Base-by-base conservation (phyloP, 1,139 yeast species). In the Candida labiduridarum region DNA sequence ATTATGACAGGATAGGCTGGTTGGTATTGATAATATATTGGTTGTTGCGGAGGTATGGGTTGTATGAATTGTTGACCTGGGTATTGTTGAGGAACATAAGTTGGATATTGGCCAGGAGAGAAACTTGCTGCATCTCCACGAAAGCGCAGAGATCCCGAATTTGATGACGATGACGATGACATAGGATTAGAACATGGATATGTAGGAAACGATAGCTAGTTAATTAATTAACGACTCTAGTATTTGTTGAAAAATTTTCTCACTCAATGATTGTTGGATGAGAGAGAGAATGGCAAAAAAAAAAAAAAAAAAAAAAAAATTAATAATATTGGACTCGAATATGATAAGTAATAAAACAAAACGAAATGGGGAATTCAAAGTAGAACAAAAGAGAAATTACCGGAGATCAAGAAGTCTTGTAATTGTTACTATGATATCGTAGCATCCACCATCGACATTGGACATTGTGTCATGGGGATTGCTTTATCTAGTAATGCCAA, bases 391-490 rank as follows among this genome's bases (percentile, higher is more conserved):
- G 7, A 22, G 4, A 22, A 22, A 22, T 22, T 22, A 4, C 7
- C 4, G 25, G 25, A 87, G 97, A 88, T 91, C 97, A 91, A 74
- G 89, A 81, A 90, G 92, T 91, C 84, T 78, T 76, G 79, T 80
- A 89, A 80, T 90, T 91, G 78, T 80, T 68, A 68, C 64, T 69
- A 66, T 30, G 50, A 48, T 47, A 50, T 68, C 66, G 74, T 84
- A 74, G 73, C 45, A 43, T 22, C 35, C 45, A 34, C 45, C 34
- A 19, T 43, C 30, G 76, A 85, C 87, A 81, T 84, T 82, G 92
- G 92, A 87, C 90, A 71, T 75, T 47, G 38, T 80, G 85, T 81
- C 76, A 70, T 79, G 71, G 69, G 72, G 67, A 44, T 22, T 59
- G 62, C 59, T 66, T 63, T 47, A 47, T 46, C 44, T 47, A 45